phyloP scores from a whole-genome alignment of 1,284 basidiomycete genomes.

The Vanrija sp. region DNA sequence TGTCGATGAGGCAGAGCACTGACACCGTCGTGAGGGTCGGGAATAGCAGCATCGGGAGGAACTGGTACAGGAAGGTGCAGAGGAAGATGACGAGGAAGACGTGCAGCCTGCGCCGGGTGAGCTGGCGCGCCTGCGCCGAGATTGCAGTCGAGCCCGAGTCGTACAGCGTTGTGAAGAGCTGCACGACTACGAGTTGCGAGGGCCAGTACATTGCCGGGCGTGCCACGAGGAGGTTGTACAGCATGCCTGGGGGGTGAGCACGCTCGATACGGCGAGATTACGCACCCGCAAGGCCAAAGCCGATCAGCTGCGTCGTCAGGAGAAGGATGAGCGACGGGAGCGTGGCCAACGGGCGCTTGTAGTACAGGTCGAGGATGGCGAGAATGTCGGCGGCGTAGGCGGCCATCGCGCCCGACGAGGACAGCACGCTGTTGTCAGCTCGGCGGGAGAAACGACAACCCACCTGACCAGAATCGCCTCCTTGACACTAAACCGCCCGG shows the following conservation, averaged over 20 bases:
- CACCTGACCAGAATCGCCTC: constrained; percentile 46
- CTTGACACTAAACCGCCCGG: constrained; percentile 54
- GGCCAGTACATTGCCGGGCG: constrained; percentile 52
- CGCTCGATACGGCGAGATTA: neutral
- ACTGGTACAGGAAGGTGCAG: constrained; percentile 50
- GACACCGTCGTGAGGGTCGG: constrained; percentile 53
- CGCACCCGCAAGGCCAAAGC: constrained; percentile 54
- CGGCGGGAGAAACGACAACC: constrained; percentile 7
- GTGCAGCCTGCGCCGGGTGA: constrained; percentile 47
- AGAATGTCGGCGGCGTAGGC: constrained; percentile 52
- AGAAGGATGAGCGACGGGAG: constrained; percentile 54
- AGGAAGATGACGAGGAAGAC: constrained; percentile 51
- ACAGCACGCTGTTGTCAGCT: constrained; percentile 46
- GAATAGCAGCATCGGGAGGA: constrained; percentile 52
- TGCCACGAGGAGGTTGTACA: constrained; percentile 47
- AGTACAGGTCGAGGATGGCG: constrained; percentile 52
- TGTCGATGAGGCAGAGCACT: constrained; percentile 51
- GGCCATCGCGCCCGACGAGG: constrained; percentile 49
- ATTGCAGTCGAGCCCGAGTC: constrained; percentile 12
- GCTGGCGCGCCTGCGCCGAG: constrained; percentile 21
- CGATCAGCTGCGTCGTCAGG: constrained; percentile 55
- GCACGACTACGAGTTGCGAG: constrained; percentile 51
- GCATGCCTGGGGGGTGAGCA: constrained; percentile 31
- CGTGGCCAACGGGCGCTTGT: constrained; percentile 44
- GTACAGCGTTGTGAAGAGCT: constrained; percentile 55